Conservation (phyloP, 108 stramenopile genomes). For the Stephanodiscus triporus region DNA sequence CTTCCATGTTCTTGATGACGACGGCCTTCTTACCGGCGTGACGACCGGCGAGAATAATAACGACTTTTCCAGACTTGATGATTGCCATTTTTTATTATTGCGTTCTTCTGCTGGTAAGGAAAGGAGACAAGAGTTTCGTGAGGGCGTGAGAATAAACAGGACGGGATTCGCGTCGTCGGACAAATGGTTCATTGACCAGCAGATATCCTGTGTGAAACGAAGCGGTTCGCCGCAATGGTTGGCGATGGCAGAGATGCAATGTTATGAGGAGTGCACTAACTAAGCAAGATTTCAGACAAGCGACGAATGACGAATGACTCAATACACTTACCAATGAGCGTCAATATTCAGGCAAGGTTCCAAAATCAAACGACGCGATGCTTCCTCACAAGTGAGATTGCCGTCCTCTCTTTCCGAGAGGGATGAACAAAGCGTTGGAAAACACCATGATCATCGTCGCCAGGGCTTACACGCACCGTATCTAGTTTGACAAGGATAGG, state of each 20-base stretch:
- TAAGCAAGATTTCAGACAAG: background rate
- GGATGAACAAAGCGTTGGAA: conserved; percentile 18
- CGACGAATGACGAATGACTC: conserved; percentile 1
- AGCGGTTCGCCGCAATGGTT: too few species aligned
- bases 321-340: conserved; percentile 2
- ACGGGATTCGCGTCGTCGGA: background rate
- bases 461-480: conserved; percentile 50
- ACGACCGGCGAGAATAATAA: conserved; percentile 98
- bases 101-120: background rate
- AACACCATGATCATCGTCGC: conserved; percentile 41
- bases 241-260: too few species aligned
- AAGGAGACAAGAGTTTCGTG: background rate
- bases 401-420: conserved; percentile 31
- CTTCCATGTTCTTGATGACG: conserved; percentile 98
- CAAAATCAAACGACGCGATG: conserved; percentile 14
- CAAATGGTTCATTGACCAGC: too few species aligned
- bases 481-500: too few species aligned
- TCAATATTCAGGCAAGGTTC: background rate
- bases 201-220: too few species aligned
- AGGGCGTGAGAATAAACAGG: background rate
- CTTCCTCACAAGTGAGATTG: conserved; percentile 17
- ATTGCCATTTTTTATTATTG: conserved; percentile 42
- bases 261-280: background rate
- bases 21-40: conserved; percentile 99
- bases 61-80: conserved; percentile 94